These are phyloP conservation scores for Calycina herbarum DNA, from an alignment of 2,329 filamentous ascomycete genomes.

Conservation along the genomic window DNA sequence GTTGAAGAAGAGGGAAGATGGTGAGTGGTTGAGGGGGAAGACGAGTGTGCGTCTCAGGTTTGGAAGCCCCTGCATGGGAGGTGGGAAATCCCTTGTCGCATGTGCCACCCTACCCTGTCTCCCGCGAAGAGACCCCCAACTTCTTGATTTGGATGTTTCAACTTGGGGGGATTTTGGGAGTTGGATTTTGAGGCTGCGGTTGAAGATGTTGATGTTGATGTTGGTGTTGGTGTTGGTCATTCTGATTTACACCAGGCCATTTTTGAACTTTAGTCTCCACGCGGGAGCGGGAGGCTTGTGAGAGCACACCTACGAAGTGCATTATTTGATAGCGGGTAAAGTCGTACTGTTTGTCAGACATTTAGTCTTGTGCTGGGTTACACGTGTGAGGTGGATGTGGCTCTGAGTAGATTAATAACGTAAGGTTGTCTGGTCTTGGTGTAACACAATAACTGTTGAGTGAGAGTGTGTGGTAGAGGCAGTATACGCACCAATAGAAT, in stretches of 20 bases:
- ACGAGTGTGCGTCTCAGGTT: neutral
- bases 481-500: neutral
- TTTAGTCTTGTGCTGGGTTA: neutral
- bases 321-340: neutral
- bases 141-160: neutral
- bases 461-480: neutral
- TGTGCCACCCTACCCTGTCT: neutral
- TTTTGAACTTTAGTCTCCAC: neutral
- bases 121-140: neutral
- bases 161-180: neutral
- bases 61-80: neutral
- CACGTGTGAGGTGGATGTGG: constrained; percentile 1
- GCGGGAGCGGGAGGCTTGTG: neutral
- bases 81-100: neutral
- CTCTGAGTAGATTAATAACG: neutral
- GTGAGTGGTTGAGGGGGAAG: neutral
- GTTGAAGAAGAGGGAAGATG: neutral
- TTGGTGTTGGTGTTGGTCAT: neutral
- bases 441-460: neutral
- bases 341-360: neutral
- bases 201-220: neutral
- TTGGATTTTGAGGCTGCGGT: neutral
- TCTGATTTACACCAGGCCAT: neutral
- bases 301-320: neutral
- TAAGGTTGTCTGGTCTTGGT: neutral